phyloP scores from a whole-genome alignment of 768 basidiomycete species.

The Collybia nuda region DNA sequence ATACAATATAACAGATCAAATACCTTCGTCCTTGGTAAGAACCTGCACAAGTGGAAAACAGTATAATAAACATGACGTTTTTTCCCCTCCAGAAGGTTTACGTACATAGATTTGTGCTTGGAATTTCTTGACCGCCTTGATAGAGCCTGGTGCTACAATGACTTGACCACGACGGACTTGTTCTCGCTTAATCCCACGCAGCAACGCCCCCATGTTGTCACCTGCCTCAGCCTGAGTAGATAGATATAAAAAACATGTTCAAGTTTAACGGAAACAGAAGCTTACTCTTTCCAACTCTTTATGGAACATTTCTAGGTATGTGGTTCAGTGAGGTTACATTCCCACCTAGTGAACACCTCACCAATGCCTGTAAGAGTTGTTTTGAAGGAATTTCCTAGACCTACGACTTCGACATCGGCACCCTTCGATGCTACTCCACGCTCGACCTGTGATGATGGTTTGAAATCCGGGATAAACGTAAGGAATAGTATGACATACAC shows the following conservation, averaged over 20 bases:
- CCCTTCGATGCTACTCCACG: slow-evolving; percentile 92
- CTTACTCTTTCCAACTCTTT: slow-evolving; percentile 93
- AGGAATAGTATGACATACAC: slow-evolving; percentile 46
- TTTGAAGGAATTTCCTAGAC: slow-evolving; percentile 79
- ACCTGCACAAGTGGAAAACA: slow-evolving; percentile 39
- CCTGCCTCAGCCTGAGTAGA: slow-evolving; percentile 83
- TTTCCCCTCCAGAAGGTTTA: slow-evolving; percentile 2
- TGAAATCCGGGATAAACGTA: not conserved
- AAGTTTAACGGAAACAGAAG: not conserved
- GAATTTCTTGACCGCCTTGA: slow-evolving; percentile 95
- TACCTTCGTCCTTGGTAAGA: slow-evolving; percentile 83
- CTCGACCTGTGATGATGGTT: slow-evolving; percentile 59
- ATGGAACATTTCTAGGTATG: slow-evolving; percentile 91
- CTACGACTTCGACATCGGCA: slow-evolving; percentile 90
- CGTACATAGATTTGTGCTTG: slow-evolving; percentile 87
- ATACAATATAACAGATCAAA: slow-evolving; percentile 11
- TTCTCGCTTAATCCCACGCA: slow-evolving; percentile 97
- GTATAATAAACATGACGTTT: not conserved
- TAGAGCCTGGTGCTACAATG: slow-evolving; percentile 82
- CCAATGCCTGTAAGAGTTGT: slow-evolving; percentile 95
- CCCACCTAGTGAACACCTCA: slow-evolving; percentile 27
- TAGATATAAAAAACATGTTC: not conserved
- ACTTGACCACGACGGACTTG: slow-evolving; percentile 94
- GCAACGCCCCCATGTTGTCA: slow-evolving; percentile 97
- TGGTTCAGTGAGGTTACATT: not conserved